Evolutionary conservation across 129 eudicot species (phyloP), one percentile per base, ranked within the genome.

Genomic region (Gnaphalium uliginosum): DNA sequence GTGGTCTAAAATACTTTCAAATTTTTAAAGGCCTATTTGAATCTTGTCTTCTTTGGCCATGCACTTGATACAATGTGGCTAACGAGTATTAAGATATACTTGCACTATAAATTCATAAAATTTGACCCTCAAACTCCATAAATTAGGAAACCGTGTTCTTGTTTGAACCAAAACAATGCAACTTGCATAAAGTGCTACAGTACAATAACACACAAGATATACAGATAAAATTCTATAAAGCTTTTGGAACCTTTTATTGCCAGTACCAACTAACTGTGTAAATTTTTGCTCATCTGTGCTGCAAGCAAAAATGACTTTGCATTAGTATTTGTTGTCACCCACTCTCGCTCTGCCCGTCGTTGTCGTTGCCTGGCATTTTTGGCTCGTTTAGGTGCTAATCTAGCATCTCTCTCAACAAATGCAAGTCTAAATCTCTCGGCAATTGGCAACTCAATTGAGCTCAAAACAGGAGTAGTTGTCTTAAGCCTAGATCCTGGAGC

Each of bases 381-480:
- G 18, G 98, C 98, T 13, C 98, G 91, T 80, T 94, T 94, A 30
- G 98, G 97, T 0, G 98, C 98, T 69, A 90, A 69, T 72, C 96
- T 78, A 6, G 89, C 88, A 81, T 94, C 98, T 85, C 98, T 88
- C 82, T 90, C 98, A 19, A 82, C 73, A 85, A 90, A 94, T 18
- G 98, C 98, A 77, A 90, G 92, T 81, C 97, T 84, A 76, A 94
- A 94, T 77, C 87, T 87, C 69, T 90, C 98, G 14, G 98, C 98
- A 23, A 90, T 79, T 19, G 98, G 86, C 68, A 94, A 76, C 43
- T 89, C 98, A 24, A 43, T 53, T 15, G 88, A 56, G 74, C 63
- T 61, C 58, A 79, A 70, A 56, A 50, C 72, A 8, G 89, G 74
- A 22, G 65, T 58, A 60, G 57, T 68, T 37, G 69, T 56, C 66